Evolutionary conservation across 805 yeast species (phyloP), one percentile per base, ranked within the genome.

Genomic region (Komagataella phaffii): DNA sequence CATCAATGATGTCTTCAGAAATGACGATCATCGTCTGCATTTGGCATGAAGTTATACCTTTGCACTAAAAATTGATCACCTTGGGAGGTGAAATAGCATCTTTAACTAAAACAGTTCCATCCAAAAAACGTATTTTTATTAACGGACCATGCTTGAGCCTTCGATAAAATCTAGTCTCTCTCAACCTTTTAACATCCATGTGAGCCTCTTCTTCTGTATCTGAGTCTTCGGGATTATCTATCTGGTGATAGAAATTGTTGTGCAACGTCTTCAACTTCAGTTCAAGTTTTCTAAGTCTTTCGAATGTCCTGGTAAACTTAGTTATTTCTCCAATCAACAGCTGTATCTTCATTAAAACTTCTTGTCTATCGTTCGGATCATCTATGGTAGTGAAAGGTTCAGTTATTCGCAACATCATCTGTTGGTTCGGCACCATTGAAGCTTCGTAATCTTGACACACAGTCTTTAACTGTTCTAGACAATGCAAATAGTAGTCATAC

Each of bases 401-500:
- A 48, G 51, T 14, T 51, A 46, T 7, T 53, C 17, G 24, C 51
- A 30, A 19, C 50, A 18, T 52, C 50, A 49, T 45, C 40, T 17
- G 24, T 44, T 45, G 10, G 18, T 17, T 46, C 18, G n/a, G 21
- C 8, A 23, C 21, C 17, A 49, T 19, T 10, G 19, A 44, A 18
- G 17, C n/a, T 12, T 48, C 45, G 53, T 57, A 45, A 52, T 50
- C 47, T 57, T 60, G 8, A 55, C 21, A 7, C 52, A 51, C 19
- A 8, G 5, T 30, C 54, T 53, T 17, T 52, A 76, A 64, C 52
- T 68, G 62, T 24, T 66, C 60, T 49, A 79, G 66, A 55, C 72
- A 74, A 10, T 74, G 74, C 30, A 68, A 63, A 43, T 79, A 70
- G 18, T 72, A 73, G 51, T 82, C 88, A 30, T 79, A 77, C 58